These are phyloP conservation scores for Croton setiger DNA, from an alignment of 441 rosid genomes.

Conservation along the genomic window DNA sequence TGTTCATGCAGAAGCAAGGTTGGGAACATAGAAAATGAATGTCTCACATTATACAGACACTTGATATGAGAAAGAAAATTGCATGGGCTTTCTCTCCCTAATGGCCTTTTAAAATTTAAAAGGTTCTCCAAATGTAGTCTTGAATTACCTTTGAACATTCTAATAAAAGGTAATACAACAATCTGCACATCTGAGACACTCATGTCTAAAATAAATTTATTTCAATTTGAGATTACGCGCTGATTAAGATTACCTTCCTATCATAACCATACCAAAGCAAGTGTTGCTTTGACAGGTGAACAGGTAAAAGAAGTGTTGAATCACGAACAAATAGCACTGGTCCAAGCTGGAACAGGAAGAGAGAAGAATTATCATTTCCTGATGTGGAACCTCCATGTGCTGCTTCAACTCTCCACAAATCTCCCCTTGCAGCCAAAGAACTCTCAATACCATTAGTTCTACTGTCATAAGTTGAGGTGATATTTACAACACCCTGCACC, in stretches of 20 bases:
- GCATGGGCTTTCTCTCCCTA: neutral
- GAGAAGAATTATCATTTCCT: slow-evolving; percentile 70
- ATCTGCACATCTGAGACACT: neutral
- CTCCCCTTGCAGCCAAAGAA: slow-evolving; percentile 91
- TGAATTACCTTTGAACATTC: neutral
- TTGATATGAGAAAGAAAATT: too few species aligned
- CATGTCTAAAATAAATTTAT: slow-evolving; percentile 1
- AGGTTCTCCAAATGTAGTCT: too few species aligned
- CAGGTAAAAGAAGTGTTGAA: slow-evolving; percentile 80
- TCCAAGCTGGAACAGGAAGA: slow-evolving; percentile 89
- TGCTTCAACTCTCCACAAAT: slow-evolving; percentile 92
- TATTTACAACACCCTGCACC: slow-evolving; percentile 65
- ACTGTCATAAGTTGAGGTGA: slow-evolving; percentile 79
- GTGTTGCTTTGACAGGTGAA: slow-evolving; percentile 93
- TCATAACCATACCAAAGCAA: slow-evolving; percentile 98
- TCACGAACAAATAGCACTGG: slow-evolving; percentile 85
- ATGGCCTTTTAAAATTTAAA: neutral
- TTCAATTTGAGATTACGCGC: neutral
- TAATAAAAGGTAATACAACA: slow-evolving; percentile 1
- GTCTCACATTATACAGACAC: neutral
- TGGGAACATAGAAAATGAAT: neutral
- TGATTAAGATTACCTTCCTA: slow-evolving; percentile 51
- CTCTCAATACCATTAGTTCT: slow-evolving; percentile 65
- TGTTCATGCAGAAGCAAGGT: neutral
- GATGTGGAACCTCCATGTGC: slow-evolving; percentile 63